Evolutionary conservation across 2,329 filamentous ascomycete genomes (phyloP).

Genomic region (Aspergillus novofumigatus): DNA sequence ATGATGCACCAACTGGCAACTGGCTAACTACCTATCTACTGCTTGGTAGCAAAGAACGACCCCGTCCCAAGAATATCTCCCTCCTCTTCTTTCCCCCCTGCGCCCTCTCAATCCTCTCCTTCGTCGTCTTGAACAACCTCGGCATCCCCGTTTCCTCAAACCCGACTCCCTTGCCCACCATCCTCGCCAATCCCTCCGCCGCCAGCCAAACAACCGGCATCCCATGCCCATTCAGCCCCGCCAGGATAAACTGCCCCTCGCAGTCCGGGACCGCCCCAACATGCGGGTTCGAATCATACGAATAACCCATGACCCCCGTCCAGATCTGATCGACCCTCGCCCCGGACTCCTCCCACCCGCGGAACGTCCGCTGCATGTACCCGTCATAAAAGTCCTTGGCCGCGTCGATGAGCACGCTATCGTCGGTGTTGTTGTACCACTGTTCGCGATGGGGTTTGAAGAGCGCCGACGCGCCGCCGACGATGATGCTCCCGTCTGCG

Average conservation of each 20-base stretch:
- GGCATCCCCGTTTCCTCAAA: conserved; percentile 29
- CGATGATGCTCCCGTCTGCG: conserved; percentile 51
- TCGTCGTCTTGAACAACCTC: conserved; percentile 24
- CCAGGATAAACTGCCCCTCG: conserved; percentile 52
- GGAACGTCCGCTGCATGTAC: conserved; percentile 33
- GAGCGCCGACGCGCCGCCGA: conserved; percentile 58
- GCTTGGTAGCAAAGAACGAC: not conserved
- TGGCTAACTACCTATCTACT: not conserved
- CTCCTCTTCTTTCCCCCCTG: not conserved
- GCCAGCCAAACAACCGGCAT: conserved; percentile 62
- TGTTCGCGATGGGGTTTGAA: conserved; percentile 19
- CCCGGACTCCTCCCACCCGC: conserved; percentile 32
- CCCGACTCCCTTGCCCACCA: conserved; percentile 39
- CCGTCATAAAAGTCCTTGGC: conserved; percentile 34
- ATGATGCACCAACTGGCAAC: not conserved
- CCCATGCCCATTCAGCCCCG: conserved; percentile 63
- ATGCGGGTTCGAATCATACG: conserved; percentile 48
- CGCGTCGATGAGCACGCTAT: conserved; percentile 48
- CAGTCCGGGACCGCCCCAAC: conserved; percentile 48
- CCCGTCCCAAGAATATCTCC: conserved; percentile 3
- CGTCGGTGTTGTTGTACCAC: conserved; percentile 46
- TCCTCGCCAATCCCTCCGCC: conserved; percentile 53
- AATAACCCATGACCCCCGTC: conserved; percentile 50
- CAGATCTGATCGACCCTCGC: conserved; percentile 26
- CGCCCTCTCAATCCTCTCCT: not conserved